Evolutionary conservation across 2,329 filamentous ascomycete species (phyloP), one percentile per base, ranked within the genome.

Genomic region (Colletotrichum sp.): DNA sequence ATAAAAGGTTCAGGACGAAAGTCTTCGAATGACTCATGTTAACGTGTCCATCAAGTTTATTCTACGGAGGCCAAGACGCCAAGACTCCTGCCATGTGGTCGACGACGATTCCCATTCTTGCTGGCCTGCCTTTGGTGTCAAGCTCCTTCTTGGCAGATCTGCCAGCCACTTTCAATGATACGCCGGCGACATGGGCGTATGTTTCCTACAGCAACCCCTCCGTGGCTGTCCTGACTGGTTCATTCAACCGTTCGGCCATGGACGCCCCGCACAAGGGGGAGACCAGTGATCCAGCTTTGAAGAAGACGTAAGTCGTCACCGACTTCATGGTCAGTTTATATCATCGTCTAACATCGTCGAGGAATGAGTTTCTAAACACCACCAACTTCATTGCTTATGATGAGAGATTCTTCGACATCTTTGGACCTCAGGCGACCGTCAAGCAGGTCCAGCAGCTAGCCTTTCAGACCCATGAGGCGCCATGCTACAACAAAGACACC

Each of bases 331-430:
- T 22, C 16, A n/a, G 10, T 13, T 0, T n/a, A 34, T 8, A n/a
- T 32, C 9, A 22, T 8, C 3, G 10, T 13, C 52, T 39, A 0
- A 34, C 28, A 60, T 1, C 16, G 8, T n/a, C 13, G 1, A 60
- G 66, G 2, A 68, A 68, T 22, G 32, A 30, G 15, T 60, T 68
- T 13, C 66, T 60, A 24, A 60, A 68, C 66, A 59, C 30, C 1
- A 39, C 66, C 3, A 44, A 68, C 32, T 68, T 68, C 66, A 30
- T 68, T 28, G 66, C 66, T 2, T 68, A 60, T 30, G 66, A 68
- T 12, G 66, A 68, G 16, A 68, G 13, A 7, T 44, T 68, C 32
- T 68, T 68, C 16, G 32, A 30, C 6, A 59, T 68, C 24, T 22
- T 68, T 2, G 70, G 70, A 10, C 63, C 63, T 8, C 32, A 62